These are phyloP conservation scores for Symbiodinium pilosum DNA, from an alignment of 73 alveolate genomes.

Conservation along the genomic window DNA sequence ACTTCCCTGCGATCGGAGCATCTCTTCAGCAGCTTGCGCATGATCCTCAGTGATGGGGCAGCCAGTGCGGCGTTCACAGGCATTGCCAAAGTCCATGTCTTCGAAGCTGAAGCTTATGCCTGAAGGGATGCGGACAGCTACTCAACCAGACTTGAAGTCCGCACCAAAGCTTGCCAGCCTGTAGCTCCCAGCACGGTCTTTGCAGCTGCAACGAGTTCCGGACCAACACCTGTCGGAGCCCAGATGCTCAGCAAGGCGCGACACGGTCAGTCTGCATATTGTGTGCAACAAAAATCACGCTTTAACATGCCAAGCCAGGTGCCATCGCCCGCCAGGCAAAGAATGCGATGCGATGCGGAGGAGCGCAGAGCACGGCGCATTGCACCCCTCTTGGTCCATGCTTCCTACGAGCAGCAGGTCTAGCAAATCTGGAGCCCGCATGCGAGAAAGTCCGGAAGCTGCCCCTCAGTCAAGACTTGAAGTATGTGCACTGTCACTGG, in stretches of 20 bases:
- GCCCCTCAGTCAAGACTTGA: no score
- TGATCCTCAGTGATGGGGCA: neutral
- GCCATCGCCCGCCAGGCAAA: conserved; percentile 3
- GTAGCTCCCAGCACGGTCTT: conserved; percentile 30
- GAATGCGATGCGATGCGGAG: neutral
- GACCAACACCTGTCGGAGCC: conserved; percentile 80
- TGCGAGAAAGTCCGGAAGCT: no score
- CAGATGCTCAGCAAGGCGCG: no score
- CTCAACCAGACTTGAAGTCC: no score
- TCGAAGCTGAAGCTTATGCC: conserved; percentile 3
- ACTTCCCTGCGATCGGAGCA: neutral
- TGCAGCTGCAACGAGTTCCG: conserved; percentile 40
- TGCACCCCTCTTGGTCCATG: neutral
- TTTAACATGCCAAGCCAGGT: neutral
- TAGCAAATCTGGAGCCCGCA: no score
- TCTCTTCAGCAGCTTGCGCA: neutral
- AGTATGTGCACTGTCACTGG: no score
- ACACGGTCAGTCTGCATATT: no score
- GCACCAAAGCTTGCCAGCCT: neutral
- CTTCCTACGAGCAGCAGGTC: neutral
- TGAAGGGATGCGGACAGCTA: neutral
- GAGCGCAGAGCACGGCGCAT: neutral
- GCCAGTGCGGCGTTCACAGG: neutral
- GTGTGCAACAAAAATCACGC: neutral
- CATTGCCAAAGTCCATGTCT: conserved; percentile 7